Percentiles rank a stretch among this genome's conserved stretches.
Evolutionary conservation across 139 green algal species (phyloP).

Genomic region (Axilococcus clingmanii): DNA sequence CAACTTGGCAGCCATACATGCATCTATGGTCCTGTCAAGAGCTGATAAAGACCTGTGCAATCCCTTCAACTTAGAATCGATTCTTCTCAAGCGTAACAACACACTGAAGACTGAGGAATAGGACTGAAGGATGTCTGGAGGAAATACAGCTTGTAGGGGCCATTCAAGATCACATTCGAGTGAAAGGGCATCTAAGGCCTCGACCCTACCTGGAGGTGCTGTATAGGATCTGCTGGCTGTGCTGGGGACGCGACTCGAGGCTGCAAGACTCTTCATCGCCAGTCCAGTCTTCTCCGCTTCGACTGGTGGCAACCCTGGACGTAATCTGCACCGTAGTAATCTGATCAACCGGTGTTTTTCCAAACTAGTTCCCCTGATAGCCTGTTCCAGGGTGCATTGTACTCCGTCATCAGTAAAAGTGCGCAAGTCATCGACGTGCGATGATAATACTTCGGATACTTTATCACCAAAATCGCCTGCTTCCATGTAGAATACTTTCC

Average conservation of each 20-base stretch:
- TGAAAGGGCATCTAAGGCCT: slow-evolving; percentile 2
- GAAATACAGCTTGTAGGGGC: slow-evolving; percentile 3
- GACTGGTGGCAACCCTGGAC: neutral
- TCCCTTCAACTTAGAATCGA: neutral
- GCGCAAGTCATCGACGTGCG: neutral
- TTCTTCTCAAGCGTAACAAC: neutral
- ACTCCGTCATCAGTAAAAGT: neutral
- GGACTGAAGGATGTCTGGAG: neutral
- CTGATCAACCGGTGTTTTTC: neutral
- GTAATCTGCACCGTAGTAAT: neutral
- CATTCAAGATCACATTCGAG: neutral
- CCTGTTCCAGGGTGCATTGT: neutral
- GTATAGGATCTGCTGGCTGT: neutral
- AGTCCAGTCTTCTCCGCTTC: neutral
- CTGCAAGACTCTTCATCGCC: neutral
- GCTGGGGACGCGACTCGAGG: no score
- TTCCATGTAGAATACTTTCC: neutral
- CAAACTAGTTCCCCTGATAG: neutral
- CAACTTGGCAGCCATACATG: no score
- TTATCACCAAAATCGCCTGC: neutral
- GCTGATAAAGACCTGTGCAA: neutral
- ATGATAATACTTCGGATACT: neutral
- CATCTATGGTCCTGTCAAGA: no score
- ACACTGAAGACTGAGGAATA: slow-evolving; percentile 9
- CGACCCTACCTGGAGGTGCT: neutral